These are phyloP conservation scores for Porphyrellus sp. DNA, from an alignment of 1,284 basidiomycete genomes.

Conservation along the genomic window DNA sequence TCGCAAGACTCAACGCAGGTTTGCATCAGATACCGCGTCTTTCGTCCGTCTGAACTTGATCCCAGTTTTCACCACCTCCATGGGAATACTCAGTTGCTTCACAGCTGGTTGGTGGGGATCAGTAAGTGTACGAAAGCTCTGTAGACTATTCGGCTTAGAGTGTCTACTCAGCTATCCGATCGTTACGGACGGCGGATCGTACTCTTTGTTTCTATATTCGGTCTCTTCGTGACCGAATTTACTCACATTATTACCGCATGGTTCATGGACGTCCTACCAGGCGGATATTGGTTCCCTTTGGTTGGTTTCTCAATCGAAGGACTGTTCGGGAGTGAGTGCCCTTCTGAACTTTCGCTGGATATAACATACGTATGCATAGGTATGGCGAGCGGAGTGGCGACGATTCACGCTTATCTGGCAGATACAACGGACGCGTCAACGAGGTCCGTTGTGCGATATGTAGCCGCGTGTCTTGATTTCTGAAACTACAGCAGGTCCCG, in stretches of 20 bases:
- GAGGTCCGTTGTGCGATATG: slow-evolving; percentile 21
- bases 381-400: slow-evolving; percentile 18
- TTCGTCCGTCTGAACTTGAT: slow-evolving; percentile 11
- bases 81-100: slow-evolving; percentile 69
- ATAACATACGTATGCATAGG: slow-evolving; percentile 15
- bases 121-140: slow-evolving; percentile 31
- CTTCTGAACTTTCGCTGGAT: not conserved
- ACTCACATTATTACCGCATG: slow-evolving; percentile 65
- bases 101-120: slow-evolving; percentile 87
- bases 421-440: slow-evolving; percentile 27
- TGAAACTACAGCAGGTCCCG: slow-evolving; percentile 43
- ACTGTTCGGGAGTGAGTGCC: slow-evolving; percentile 63
- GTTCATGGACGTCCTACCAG: slow-evolving; percentile 61
- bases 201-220: slow-evolving; percentile 60
- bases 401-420: slow-evolving; percentile 25
- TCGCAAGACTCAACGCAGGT: slow-evolving; percentile 68
- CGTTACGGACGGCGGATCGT: slow-evolving; percentile 70
- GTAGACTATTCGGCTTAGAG: not conserved
- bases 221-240: slow-evolving; percentile 63
- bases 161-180: slow-evolving; percentile 63
- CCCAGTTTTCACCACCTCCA: slow-evolving; percentile 59
- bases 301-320: slow-evolving; percentile 76
- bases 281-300: slow-evolving; percentile 83
- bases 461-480: not conserved
- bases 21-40: slow-evolving; percentile 2